phyloP scores from a whole-genome alignment of 768 basidiomycete species.

The Lactarius sp. region DNA sequence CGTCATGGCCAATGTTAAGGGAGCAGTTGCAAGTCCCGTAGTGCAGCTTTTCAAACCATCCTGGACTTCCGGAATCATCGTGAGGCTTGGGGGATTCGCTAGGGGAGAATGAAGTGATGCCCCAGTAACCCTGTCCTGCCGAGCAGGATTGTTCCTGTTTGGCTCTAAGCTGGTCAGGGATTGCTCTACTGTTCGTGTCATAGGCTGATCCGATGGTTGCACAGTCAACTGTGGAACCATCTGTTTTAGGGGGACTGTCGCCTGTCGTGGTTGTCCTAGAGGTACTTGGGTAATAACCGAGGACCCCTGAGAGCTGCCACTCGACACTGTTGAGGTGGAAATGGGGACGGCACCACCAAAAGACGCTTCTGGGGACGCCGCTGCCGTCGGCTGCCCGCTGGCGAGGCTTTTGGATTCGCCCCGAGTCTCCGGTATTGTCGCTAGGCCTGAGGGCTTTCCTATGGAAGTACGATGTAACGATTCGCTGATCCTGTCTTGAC shows the following conservation, averaged over 20 bases:
- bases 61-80: not conserved
- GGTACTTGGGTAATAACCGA: not conserved
- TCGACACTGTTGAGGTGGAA: not conserved
- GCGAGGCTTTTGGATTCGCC: constrained; percentile 1
- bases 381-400: not conserved
- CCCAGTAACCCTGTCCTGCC: not conserved
- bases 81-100: not conserved
- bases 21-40: not conserved
- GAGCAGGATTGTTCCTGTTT: not conserved
- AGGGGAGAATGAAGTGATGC: not conserved
- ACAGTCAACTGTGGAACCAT: not conserved
- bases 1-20: not conserved
- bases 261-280: not conserved
- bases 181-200: not conserved
- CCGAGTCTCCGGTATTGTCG: not conserved
- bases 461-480: not conserved
- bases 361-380: not conserved
- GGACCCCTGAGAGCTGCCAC: not conserved
- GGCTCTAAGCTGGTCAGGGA: not conserved
- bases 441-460: not conserved
- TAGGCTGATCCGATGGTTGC: not conserved
- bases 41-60: not conserved
- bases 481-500: not conserved
- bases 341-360: not conserved
- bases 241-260: not conserved